A percentile compares a stretch with the other conserved stretches of the same genome.
phyloP scores from a whole-genome alignment of 306 rosid species.

The Gleditsia sinensis region DNA sequence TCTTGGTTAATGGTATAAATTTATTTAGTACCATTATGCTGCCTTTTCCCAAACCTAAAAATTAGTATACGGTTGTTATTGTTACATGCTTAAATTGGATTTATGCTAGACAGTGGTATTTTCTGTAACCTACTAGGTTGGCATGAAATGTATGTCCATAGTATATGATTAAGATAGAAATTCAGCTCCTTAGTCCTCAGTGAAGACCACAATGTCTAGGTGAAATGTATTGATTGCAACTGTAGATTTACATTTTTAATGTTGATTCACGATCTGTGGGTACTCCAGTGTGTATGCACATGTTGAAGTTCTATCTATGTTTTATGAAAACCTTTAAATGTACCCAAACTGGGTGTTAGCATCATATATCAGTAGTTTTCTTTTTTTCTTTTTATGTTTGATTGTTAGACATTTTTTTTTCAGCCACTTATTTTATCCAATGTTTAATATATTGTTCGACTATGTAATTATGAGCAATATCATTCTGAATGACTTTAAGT shows the following conservation, averaged over 20 bases:
- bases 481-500: conserved; percentile 7
- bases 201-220: not conserved
- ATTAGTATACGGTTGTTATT: not conserved
- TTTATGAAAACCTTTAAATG: not conserved
- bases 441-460: not conserved
- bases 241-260: not conserved
- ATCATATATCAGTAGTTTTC: not conserved
- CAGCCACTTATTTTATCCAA: not conserved
- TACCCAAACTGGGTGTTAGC: not conserved
- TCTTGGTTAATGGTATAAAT: conserved; percentile 82
- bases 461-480: not conserved
- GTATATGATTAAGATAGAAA: not conserved
- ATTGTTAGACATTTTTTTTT: not conserved
- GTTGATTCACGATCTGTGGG: not conserved
- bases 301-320: not conserved
- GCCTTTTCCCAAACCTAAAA: not conserved
- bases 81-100: not conserved
- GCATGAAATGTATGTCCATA: conserved; percentile 3
- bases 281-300: not conserved
- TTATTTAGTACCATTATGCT: not conserved
- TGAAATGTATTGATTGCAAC: not conserved
- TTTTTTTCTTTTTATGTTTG: not conserved
- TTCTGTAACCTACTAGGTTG: not conserved
- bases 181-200: not conserved
- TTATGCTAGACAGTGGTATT: not conserved